Evolutionary conservation across 495 filamentous ascomycete species (phyloP).

Genomic region (Lichina pygmaea): DNA sequence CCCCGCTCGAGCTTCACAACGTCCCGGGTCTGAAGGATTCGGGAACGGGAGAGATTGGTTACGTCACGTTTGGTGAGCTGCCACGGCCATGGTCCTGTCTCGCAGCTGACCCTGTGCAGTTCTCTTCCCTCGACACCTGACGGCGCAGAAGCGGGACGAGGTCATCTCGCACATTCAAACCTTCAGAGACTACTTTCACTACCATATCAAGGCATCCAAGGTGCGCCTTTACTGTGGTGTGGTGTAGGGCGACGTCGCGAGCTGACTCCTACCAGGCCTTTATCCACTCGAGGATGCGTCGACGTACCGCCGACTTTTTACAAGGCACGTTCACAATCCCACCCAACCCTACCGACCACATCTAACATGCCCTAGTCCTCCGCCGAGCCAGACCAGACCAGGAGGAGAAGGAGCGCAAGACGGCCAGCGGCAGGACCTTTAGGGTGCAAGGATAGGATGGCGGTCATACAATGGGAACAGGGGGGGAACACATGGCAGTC

Average conservation of each 20-base stretch:
- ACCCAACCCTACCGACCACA: not conserved
- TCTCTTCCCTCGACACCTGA: constrained; percentile 84
- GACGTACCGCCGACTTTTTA: constrained; percentile 89
- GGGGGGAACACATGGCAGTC: not conserved
- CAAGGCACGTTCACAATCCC: constrained; percentile 25
- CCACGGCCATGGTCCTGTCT: not conserved
- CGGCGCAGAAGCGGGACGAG: constrained; percentile 64
- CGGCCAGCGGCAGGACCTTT: constrained; percentile 87
- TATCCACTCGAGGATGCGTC: constrained; percentile 93
- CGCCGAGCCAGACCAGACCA: constrained; percentile 78
- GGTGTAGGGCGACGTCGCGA: not conserved
- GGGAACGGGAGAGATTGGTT: constrained; percentile 63
- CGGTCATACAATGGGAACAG: not conserved
- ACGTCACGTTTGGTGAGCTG: constrained; percentile 77
- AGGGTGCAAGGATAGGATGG: constrained; percentile 24
- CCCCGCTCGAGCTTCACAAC: constrained; percentile 69
- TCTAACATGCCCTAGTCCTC: constrained; percentile 31
- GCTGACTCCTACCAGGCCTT: constrained; percentile 33
- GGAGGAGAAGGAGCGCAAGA: constrained; percentile 96
- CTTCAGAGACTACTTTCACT: constrained; percentile 99
- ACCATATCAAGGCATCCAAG: constrained; percentile 98
- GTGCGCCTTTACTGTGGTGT: constrained; percentile 13
- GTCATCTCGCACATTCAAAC: constrained; percentile 98
- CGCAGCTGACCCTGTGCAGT: constrained; percentile 23
- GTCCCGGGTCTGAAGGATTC: constrained; percentile 52